A percentile compares a stretch with the other conserved stretches of the same genome.
Evolutionary conservation across 768 basidiomycete species (phyloP).

Genomic region (Cubamyces lactineus): DNA sequence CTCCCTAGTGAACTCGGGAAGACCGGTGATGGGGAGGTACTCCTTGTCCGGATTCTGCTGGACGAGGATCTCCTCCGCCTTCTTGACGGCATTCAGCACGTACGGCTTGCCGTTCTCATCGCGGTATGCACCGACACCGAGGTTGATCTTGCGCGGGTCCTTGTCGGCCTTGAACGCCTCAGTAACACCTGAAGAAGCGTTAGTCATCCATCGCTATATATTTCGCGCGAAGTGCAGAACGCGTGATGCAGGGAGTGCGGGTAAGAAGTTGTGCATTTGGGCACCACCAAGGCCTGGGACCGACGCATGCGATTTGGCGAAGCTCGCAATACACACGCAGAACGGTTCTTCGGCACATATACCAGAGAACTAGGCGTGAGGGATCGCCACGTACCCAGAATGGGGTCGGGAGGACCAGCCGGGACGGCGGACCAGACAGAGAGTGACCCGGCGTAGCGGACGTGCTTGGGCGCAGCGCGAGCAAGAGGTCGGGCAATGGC

Average conservation of each 20-base stretch:
- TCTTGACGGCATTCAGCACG: constrained; percentile 85
- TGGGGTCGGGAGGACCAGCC: constrained; percentile 90
- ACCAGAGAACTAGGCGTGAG: constrained; percentile 9
- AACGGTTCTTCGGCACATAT: constrained; percentile 16
- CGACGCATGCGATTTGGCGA: background rate
- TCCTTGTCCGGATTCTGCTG: constrained; percentile 84
- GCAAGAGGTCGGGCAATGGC: constrained; percentile 46
- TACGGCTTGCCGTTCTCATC: constrained; percentile 96
- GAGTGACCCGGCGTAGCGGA: constrained; percentile 44
- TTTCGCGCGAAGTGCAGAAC: background rate
- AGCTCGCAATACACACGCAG: constrained; percentile 9
- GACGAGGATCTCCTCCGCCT: constrained; percentile 80
- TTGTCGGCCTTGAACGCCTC: constrained; percentile 98
- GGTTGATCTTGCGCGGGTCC: constrained; percentile 91
- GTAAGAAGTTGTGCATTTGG: background rate
- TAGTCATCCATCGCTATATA: constrained; percentile 5
- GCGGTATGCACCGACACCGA: constrained; percentile 96
- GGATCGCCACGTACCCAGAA: constrained; percentile 65
- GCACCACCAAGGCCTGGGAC: background rate
- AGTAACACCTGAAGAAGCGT: constrained; percentile 62
- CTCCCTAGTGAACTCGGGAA: constrained; percentile 80
- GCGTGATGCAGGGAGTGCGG: constrained; percentile 14
- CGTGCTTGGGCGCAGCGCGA: constrained; percentile 51
- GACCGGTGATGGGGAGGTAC: constrained; percentile 94
- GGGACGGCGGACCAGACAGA: constrained; percentile 84